Evolutionary conservation across 2,329 filamentous ascomycete species (phyloP).

Genomic region (Nemania sp.): DNA sequence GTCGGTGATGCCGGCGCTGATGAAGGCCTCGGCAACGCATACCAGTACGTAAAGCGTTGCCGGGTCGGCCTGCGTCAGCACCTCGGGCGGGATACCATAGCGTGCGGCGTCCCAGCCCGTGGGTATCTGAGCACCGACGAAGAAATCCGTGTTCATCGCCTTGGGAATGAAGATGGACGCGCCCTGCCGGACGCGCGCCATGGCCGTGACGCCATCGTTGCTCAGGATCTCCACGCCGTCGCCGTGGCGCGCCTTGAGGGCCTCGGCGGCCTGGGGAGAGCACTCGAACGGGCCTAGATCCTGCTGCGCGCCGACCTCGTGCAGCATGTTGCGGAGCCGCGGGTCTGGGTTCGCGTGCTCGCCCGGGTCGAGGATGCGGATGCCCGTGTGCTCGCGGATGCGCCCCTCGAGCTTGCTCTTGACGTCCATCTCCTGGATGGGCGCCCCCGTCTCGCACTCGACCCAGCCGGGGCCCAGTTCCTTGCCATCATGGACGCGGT

Average conservation of each 20-base stretch:
- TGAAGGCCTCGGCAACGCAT: constrained; percentile 85
- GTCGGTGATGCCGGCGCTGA: constrained; percentile 93
- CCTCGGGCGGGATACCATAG: constrained; percentile 96
- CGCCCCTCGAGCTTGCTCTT: constrained; percentile 96
- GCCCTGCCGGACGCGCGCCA: constrained; percentile 71
- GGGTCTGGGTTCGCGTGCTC: constrained; percentile 96
- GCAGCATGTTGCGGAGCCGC: constrained; percentile 95
- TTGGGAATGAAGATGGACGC: neutral
- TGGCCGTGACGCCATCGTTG: constrained; percentile 92
- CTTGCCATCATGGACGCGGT: too few species aligned
- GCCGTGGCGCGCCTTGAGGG: constrained; percentile 95
- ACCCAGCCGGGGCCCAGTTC: too few species aligned
- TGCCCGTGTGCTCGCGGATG: constrained; percentile 94
- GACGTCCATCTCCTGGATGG: constrained; percentile 96
- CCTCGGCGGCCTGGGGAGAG: constrained; percentile 93
- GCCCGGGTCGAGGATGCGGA: constrained; percentile 95
- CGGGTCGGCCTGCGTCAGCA: constrained; percentile 95
- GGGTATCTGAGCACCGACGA: constrained; percentile 91
- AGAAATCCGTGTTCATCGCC: neutral
- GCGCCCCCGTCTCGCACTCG: constrained; percentile 89
- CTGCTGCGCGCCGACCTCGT: constrained; percentile 96
- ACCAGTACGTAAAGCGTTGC: constrained; percentile 95
- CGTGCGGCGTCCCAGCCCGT: constrained; percentile 96
- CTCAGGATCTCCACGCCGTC: constrained; percentile 93
- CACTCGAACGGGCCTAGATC: constrained; percentile 96